Evolutionary conservation across 192 early-diverging fungal species (phyloP).

Genomic region (Gigaspora rosea): DNA sequence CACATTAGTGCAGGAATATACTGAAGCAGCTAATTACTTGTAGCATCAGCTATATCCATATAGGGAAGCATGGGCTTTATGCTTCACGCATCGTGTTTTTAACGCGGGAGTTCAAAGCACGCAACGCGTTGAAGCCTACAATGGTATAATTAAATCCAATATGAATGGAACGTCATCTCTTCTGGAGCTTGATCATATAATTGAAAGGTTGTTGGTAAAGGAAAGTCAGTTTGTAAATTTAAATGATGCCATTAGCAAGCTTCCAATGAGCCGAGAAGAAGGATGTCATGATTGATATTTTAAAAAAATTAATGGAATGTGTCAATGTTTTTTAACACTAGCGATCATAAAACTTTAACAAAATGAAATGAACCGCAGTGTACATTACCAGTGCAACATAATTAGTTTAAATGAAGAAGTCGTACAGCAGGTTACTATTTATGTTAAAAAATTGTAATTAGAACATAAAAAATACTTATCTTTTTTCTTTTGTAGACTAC

Average conservation of each 20-base stretch:
- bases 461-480: no score
- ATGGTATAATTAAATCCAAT: background rate
- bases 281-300: background rate
- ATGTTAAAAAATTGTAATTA: no score
- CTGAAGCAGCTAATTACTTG: no score
- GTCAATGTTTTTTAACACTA: background rate
- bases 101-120: background rate
- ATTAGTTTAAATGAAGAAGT: background rate
- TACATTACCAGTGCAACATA: background rate
- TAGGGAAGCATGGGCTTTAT: no score
- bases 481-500: no score
- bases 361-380: no score
- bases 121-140: no score
- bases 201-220: background rate
- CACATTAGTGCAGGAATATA: no score
- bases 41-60: no score
- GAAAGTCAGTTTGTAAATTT: background rate
- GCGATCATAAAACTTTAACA: no score
- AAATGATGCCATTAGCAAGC: no score
- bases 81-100: no score
- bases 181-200: background rate
- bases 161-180: background rate
- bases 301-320: background rate
- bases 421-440: background rate
- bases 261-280: background rate